phyloP scores from a whole-genome alignment of 2,329 filamentous ascomycete genomes.

The Rutstroemia sp. region DNA sequence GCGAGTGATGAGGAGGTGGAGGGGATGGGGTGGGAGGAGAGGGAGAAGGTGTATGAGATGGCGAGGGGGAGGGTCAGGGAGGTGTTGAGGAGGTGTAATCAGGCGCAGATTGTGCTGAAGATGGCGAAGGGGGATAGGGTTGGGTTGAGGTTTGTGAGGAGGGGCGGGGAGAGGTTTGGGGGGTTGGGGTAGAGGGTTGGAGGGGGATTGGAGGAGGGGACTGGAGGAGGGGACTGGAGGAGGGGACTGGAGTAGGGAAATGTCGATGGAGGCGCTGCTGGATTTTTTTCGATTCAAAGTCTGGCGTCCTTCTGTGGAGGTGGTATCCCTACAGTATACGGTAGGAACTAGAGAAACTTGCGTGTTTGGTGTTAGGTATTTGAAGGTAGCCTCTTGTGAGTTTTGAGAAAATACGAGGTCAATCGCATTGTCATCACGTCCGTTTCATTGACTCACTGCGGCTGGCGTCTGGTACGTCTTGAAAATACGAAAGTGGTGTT shows the following conservation, averaged over 20 bases:
- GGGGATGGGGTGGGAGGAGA: constrained; percentile 7
- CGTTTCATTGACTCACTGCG: no score
- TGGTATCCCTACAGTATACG: no score
- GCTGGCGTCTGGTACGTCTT: no score
- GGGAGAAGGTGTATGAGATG: constrained; percentile 18
- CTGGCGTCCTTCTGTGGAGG: no score
- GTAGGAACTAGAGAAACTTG: no score
- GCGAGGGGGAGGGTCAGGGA: constrained; percentile 16
- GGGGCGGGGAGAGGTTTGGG: constrained; percentile 23
- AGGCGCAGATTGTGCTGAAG: constrained; percentile 19
- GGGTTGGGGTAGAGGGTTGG: no score
- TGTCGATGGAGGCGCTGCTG: not conserved
- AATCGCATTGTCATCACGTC: no score
- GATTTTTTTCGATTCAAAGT: not conserved
- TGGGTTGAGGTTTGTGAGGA: constrained; percentile 22
- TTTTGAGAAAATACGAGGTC: no score
- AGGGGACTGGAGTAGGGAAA: not conserved
- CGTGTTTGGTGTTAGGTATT: no score
- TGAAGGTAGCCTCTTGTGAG: no score
- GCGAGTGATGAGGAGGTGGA: constrained; percentile 23
- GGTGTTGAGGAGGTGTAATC: constrained; percentile 15
- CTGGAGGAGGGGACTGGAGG: not conserved
- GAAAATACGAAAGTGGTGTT: no score
- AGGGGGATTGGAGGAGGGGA: no score
- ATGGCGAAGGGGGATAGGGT: constrained; percentile 18